Evolutionary conservation across 2,329 filamentous ascomycete genomes (phyloP).

Genomic region (Elsinoe perseae): DNA sequence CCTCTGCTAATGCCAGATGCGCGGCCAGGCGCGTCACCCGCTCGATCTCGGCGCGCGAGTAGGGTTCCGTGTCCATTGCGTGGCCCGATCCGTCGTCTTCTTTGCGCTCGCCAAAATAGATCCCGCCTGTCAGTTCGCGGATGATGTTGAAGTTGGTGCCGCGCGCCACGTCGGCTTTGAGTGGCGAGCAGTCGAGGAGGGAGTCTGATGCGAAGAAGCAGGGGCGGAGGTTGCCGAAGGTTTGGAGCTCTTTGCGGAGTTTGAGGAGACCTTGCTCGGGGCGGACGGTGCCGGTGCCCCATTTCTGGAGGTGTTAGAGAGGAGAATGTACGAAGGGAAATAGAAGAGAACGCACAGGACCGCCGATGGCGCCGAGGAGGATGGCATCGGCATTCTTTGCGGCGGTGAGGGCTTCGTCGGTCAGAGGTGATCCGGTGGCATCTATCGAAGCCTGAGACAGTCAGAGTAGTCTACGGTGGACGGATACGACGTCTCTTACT

Average conservation of each 20-base stretch:
- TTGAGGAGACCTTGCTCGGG: constrained; percentile 87
- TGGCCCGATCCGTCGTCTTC: constrained; percentile 68
- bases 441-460: constrained; percentile 72
- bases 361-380: constrained; percentile 86
- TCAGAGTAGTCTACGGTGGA: constrained; percentile 12
- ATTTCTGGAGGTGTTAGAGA: constrained; percentile 53
- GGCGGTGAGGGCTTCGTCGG: constrained; percentile 71
- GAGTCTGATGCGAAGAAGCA: constrained; percentile 90
- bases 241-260: constrained; percentile 86
- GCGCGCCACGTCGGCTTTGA: constrained; percentile 76
- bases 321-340: constrained; percentile 16
- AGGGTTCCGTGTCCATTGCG: constrained; percentile 80
- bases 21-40: constrained; percentile 76
- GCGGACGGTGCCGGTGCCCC: constrained; percentile 79
- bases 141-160: constrained; percentile 90
- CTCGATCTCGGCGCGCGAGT: constrained; percentile 78
- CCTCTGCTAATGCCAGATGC: constrained; percentile 67
- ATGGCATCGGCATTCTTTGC: constrained; percentile 83
- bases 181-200: constrained; percentile 74
- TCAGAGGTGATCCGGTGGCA: constrained; percentile 67
- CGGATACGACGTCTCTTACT: constrained; percentile 49
- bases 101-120: constrained; percentile 88
- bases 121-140: constrained; percentile 82
- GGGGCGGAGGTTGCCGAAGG: constrained; percentile 90
- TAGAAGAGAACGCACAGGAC: constrained; percentile 51